A percentile compares a stretch with the other conserved stretches of the same genome.
Evolutionary conservation across 305 asterid genomes (phyloP).

Genomic region (Fraxinus platypoda): DNA sequence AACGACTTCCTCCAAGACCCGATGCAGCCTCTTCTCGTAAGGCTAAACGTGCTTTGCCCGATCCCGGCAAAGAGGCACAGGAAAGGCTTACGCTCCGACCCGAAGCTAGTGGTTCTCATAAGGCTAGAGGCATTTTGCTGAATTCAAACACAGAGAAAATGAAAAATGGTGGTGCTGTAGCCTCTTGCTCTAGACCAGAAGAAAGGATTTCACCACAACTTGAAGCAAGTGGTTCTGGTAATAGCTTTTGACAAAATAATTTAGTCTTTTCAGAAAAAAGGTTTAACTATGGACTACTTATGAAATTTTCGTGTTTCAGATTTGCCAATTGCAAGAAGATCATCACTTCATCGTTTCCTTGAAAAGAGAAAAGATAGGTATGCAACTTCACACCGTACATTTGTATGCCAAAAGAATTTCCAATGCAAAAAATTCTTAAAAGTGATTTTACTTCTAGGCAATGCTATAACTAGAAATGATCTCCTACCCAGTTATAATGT

Average conservation of each 20-base stretch:
- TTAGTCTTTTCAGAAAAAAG: neutral
- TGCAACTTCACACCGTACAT: neutral
- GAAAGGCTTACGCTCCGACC: slow-evolving; percentile 21
- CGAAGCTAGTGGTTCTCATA: slow-evolving; percentile 18
- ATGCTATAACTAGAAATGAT: neutral
- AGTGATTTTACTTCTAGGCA: neutral
- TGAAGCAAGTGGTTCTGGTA: slow-evolving; percentile 35
- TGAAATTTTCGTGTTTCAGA: slow-evolving; percentile 32
- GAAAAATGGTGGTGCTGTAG: neutral
- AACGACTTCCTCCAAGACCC: slow-evolving; percentile 30
- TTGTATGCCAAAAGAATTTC: neutral
- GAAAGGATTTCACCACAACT: slow-evolving; percentile 33
- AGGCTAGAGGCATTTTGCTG: slow-evolving; percentile 18
- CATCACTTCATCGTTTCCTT: slow-evolving; percentile 78
- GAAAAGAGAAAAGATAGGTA: slow-evolving; percentile 82
- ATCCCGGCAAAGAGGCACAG: neutral
- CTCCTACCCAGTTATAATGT: too few species aligned
- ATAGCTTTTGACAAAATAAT: neutral
- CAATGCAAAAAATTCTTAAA: neutral
- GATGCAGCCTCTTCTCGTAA: neutral
- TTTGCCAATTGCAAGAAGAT: slow-evolving; percentile 81
- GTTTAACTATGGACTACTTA: neutral
- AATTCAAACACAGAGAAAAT: slow-evolving; percentile 24
- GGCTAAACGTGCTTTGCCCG: neutral
- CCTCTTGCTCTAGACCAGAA: slow-evolving; percentile 21